Conservation (phyloP, 2,329 filamentous ascomycete species). For the Stylonectria norvegica region DNA sequence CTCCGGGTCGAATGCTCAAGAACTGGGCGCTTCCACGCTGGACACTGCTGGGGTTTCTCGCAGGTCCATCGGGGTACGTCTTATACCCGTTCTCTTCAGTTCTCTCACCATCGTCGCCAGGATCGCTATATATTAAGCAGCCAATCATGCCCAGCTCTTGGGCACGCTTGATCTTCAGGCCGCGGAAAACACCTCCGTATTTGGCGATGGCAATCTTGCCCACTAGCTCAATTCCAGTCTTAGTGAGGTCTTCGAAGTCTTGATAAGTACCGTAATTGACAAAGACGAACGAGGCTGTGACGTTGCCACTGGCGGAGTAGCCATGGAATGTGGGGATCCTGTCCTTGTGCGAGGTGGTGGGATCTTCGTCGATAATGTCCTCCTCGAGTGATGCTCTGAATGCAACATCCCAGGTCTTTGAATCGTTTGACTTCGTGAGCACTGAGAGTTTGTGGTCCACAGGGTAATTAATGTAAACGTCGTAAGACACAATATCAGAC, state of each 20-base stretch:
- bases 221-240: slow-evolving; percentile 69
- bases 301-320: slow-evolving; percentile 89
- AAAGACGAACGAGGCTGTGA: slow-evolving; percentile 81
- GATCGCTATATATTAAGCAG: slow-evolving; percentile 81
- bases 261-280: slow-evolving; percentile 86
- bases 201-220: slow-evolving; percentile 86
- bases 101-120: slow-evolving; percentile 79
- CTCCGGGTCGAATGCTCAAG: slow-evolving; percentile 64
- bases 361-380: slow-evolving; percentile 78
- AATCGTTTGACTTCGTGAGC: slow-evolving; percentile 43
- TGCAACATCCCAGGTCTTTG: slow-evolving; percentile 54
- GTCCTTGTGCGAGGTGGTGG: slow-evolving; percentile 67
- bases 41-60: slow-evolving; percentile 81
- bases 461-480: slow-evolving; percentile 76
- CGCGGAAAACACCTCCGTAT: slow-evolving; percentile 84
- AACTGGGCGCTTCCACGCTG: slow-evolving; percentile 87
- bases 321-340: slow-evolving; percentile 90
- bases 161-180: slow-evolving; percentile 87
- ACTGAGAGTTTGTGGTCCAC: slow-evolving; percentile 66
- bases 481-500: slow-evolving; percentile 64
- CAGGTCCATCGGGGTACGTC: slow-evolving; percentile 80
- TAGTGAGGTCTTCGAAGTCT: slow-evolving; percentile 78
- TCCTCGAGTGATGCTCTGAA: slow-evolving; percentile 81
- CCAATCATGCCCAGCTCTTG: slow-evolving; percentile 88
- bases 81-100: slow-evolving; percentile 79